Evolutionary conservation across 768 basidiomycete species (phyloP).

Genomic region (Mycena pura): DNA sequence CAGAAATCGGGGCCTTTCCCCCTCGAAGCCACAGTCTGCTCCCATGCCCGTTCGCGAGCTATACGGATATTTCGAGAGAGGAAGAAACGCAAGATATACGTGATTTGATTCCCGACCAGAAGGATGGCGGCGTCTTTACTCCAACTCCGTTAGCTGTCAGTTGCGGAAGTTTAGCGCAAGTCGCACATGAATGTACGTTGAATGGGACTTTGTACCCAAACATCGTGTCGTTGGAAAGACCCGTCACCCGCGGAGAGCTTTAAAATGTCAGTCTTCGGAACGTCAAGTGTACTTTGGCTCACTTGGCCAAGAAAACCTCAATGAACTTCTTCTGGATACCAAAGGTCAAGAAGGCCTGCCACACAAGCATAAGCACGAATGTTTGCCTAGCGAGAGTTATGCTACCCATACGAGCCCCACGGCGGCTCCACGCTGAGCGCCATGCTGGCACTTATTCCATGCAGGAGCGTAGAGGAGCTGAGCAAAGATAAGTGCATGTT

Average conservation of each 20-base stretch:
- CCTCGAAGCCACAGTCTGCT: slow-evolving; percentile 82
- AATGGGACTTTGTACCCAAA: slow-evolving; percentile 74
- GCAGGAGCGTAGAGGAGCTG: slow-evolving; percentile 66
- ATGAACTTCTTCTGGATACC: slow-evolving; percentile 75
- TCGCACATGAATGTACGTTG: slow-evolving; percentile 70
- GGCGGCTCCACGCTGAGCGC: slow-evolving; percentile 67
- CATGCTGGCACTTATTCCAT: slow-evolving; percentile 88
- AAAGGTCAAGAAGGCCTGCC: slow-evolving; percentile 71
- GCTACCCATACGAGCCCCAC: slow-evolving; percentile 78
- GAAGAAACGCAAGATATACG: slow-evolving; percentile 81
- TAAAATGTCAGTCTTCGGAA: background rate
- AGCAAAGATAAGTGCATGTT: background rate
- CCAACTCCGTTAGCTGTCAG: background rate
- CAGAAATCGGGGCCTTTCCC: slow-evolving; percentile 87
- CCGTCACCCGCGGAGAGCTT: slow-evolving; percentile 69
- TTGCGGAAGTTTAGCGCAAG: background rate
- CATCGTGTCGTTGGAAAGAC: slow-evolving; percentile 65
- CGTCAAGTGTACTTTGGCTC: slow-evolving; percentile 19
- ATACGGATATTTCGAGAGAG: slow-evolving; percentile 83
- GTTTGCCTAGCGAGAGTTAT: background rate
- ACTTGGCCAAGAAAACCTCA: slow-evolving; percentile 69
- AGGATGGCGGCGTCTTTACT: slow-evolving; percentile 75
- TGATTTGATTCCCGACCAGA: slow-evolving; percentile 76
- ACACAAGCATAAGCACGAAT: background rate
- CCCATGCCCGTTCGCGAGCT: slow-evolving; percentile 79